These are phyloP conservation scores for Aspergillus cavernicola DNA, from an alignment of 495 filamentous ascomycete species.

Conservation along the genomic window DNA sequence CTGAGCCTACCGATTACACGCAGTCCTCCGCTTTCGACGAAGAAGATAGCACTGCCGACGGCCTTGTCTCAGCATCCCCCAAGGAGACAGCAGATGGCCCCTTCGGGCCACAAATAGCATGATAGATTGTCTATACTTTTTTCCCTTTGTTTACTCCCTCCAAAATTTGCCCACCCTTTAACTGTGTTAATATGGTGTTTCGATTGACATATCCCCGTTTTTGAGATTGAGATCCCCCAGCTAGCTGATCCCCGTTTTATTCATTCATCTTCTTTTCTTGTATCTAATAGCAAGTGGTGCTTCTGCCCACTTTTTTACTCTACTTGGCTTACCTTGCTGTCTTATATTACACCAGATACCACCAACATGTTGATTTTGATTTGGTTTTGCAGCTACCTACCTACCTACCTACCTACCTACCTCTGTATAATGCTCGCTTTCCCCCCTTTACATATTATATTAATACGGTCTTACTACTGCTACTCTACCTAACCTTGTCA, in stretches of 20 bases:
- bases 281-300: constrained; percentile 9
- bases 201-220: neutral
- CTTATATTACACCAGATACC: constrained; percentile 17
- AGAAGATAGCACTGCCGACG: constrained; percentile 42
- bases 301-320: neutral
- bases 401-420: too few relatives aligned
- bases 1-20: constrained; percentile 46
- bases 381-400: constrained; percentile 9
- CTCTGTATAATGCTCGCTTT: constrained; percentile 14
- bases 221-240: neutral
- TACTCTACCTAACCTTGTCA: too few relatives aligned
- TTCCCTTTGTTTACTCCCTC: constrained; percentile 5
- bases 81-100: constrained; percentile 26
- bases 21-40: constrained; percentile 28
- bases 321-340: neutral
- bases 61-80: constrained; percentile 38
- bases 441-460: constrained; percentile 1
- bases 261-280: constrained; percentile 8
- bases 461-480: neutral
- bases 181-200: constrained; percentile 17
- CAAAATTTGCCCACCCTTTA: neutral
- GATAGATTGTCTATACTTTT: constrained; percentile 19
- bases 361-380: constrained; percentile 13
- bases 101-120: constrained; percentile 36
- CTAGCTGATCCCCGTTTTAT: neutral